Evolutionary conservation across 345 rosid species (phyloP).

Genomic region (Stellera chamaejasme): DNA sequence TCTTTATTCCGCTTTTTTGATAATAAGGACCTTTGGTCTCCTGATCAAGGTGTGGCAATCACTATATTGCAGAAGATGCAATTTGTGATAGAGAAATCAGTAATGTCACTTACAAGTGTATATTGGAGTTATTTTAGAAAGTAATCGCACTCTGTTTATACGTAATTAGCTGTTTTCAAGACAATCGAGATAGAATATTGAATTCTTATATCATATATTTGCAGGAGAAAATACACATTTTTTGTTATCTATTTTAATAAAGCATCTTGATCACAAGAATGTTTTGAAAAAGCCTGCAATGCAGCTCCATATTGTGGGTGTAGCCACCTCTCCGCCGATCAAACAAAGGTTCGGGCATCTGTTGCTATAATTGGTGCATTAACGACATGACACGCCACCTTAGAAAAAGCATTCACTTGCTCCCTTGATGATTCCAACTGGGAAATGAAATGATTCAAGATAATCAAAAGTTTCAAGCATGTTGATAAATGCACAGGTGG

Average conservation of each 20-base stretch:
- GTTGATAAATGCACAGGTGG: slow-evolving; percentile 67
- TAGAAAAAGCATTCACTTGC: slow-evolving; percentile 62
- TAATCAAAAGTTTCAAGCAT: slow-evolving; percentile 39
- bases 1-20: slow-evolving; percentile 63
- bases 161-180: neutral
- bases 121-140: slow-evolving; percentile 7
- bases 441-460: slow-evolving; percentile 53
- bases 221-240: slow-evolving; percentile 62
- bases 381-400: slow-evolving; percentile 75
- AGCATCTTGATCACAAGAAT: slow-evolving; percentile 73
- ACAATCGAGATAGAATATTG: slow-evolving; percentile 7
- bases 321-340: slow-evolving; percentile 49
- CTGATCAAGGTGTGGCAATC: slow-evolving; percentile 51
- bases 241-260: slow-evolving; percentile 52
- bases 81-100: slow-evolving; percentile 58
- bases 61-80: slow-evolving; percentile 51
- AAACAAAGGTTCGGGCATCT: slow-evolving; percentile 43
- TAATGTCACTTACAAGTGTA: slow-evolving; percentile 11
- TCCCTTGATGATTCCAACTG: slow-evolving; percentile 57
- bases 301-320: slow-evolving; percentile 54
- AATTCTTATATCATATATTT: slow-evolving; percentile 7
- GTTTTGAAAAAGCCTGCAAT: slow-evolving; percentile 52
- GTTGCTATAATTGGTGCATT: slow-evolving; percentile 60
- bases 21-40: slow-evolving; percentile 49
- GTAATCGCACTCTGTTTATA: neutral